Percentiles rank a stretch among this genome's conserved stretches.
phyloP scores from a whole-genome alignment of 2,329 filamentous ascomycete species.

The Bipolaris victoriae region DNA sequence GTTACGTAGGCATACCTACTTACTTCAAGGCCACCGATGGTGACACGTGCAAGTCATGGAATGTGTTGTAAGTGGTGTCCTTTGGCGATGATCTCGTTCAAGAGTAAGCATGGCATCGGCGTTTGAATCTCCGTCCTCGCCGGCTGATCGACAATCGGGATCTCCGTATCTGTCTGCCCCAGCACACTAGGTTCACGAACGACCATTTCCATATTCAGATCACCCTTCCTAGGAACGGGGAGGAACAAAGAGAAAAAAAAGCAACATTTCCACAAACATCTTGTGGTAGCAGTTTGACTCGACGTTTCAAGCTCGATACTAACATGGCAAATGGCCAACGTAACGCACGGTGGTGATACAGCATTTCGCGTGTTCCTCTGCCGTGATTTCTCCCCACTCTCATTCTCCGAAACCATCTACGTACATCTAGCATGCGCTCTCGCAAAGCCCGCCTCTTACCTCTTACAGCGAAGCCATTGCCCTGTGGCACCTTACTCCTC shows the following conservation, averaged over 20 bases:
- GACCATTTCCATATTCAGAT: neutral
- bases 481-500: neutral
- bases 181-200: neutral
- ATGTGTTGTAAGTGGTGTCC: neutral
- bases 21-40: neutral
- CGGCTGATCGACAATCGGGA: conserved; percentile 11
- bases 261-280: too few species aligned
- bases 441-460: too few species aligned
- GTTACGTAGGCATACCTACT: neutral
- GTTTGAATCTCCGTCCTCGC: conserved; percentile 2
- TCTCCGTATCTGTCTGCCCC: neutral
- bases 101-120: conserved; percentile 11
- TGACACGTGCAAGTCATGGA: neutral
- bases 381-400: conserved; percentile 29
- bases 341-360: conserved; percentile 8
- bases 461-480: too few species aligned
- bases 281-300: neutral
- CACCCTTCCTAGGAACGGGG: neutral
- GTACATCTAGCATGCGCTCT: neutral
- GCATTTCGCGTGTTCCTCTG: conserved; percentile 9
- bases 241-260: neutral
- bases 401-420: conserved; percentile 24
- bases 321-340: conserved; percentile 7
- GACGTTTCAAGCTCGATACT: neutral
- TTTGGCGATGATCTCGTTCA: conserved; percentile 1